Evolutionary conservation across 805 yeast genomes (phyloP).

Genomic region (Yarrowia porcina): DNA sequence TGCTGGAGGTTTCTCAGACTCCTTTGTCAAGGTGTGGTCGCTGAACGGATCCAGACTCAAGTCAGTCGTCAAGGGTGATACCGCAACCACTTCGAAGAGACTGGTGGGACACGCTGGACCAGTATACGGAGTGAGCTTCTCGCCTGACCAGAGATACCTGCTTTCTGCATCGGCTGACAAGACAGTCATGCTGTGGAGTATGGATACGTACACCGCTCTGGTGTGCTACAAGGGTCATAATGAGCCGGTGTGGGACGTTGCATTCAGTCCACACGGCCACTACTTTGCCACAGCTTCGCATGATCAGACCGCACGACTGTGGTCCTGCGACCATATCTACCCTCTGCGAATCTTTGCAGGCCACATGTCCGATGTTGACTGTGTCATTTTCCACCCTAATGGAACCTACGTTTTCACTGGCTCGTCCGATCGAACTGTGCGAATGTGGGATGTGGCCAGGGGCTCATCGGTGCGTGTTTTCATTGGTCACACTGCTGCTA

Average conservation of each 20-base stretch:
- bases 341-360: constrained; percentile 97
- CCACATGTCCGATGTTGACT: constrained; percentile 92
- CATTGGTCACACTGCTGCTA: constrained; percentile 88
- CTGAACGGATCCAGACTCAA: constrained; percentile 82
- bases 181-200: constrained; percentile 89
- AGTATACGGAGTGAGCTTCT: constrained; percentile 83
- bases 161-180: constrained; percentile 86
- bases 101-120: constrained; percentile 93
- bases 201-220: constrained; percentile 82
- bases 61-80: constrained; percentile 37
- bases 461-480: constrained; percentile 91
- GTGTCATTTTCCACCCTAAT: constrained; percentile 93
- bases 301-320: constrained; percentile 93
- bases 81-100: constrained; percentile 41
- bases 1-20: constrained; percentile 94
- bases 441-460: constrained; percentile 95
- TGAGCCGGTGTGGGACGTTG: constrained; percentile 97
- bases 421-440: constrained; percentile 87
- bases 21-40: constrained; percentile 87
- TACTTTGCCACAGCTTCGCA: constrained; percentile 98
- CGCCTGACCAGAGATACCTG: constrained; percentile 82
- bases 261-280: constrained; percentile 92
- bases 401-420: constrained; percentile 94
- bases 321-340: constrained; percentile 98
- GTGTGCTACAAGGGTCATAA: constrained; percentile 96